Conservation (phyloP, 257 asterid species). For the Ligustrum vulgare region DNA sequence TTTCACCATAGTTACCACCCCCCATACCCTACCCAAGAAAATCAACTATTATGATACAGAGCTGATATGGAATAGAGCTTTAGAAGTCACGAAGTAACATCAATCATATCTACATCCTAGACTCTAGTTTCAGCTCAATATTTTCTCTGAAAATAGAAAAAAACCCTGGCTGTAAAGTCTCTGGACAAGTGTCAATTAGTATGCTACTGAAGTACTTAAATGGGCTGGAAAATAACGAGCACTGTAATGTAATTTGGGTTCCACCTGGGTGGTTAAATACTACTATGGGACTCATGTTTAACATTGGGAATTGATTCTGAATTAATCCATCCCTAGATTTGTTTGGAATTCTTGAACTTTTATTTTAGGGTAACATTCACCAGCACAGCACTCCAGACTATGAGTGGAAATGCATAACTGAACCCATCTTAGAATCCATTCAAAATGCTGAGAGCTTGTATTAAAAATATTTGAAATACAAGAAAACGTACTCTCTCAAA, state of each 20-base stretch:
- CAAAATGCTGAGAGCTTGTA: background rate
- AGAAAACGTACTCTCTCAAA: slow-evolving; percentile 78
- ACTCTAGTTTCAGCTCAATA: background rate
- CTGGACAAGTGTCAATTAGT: background rate
- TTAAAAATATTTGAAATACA: background rate
- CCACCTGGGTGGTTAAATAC: background rate
- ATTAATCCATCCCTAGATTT: background rate
- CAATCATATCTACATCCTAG: background rate
- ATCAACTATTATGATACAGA: background rate
- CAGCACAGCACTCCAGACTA: slow-evolving; percentile 8
- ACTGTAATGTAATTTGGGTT: background rate
- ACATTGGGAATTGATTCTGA: background rate
- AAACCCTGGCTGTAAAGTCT: background rate
- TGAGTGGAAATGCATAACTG: background rate
- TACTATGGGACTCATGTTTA: background rate
- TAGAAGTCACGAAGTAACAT: background rate
- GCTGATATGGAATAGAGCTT: background rate
- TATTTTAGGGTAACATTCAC: background rate
- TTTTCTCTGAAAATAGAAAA: background rate
- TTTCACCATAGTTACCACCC: background rate
- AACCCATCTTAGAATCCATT: background rate
- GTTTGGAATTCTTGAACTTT: background rate
- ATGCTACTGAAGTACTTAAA: background rate
- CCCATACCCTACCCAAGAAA: background rate
- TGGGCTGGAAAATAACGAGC: background rate